Evolutionary conservation across 129 eudicot species (phyloP), one percentile per base, ranked within the genome.

Genomic region (Artemisia tridentata): DNA sequence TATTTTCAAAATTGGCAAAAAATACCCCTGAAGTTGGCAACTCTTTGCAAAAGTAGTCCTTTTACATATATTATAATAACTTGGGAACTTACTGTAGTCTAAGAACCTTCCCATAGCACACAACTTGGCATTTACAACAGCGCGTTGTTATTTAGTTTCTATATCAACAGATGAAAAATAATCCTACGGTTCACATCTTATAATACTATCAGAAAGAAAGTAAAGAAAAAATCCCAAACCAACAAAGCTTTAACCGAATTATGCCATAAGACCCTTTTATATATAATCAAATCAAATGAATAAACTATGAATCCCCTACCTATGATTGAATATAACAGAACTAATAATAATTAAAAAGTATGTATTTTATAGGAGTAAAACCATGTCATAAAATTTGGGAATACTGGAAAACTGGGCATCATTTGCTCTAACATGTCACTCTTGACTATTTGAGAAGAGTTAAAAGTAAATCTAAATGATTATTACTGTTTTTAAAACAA

Each of bases 11-110:
- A n/a, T n/a, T n/a, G n/a, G n/a, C n/a, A n/a, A n/a, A n/a, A n/a
- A n/a, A n/a, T n/a, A n/a, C n/a, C n/a, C n/a, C n/a, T n/a, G n/a
- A n/a, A n/a, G n/a, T n/a, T n/a, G n/a, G n/a, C n/a, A n/a, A n/a
- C n/a, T n/a, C n/a, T n/a, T n/a, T n/a, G n/a, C n/a, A n/a, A n/a
- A n/a, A n/a, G n/a, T n/a, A n/a, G n/a, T n/a, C n/a, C n/a, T n/a
- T n/a, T n/a, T 55, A 17, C 61, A 2, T 20, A 1, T 14, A 57
- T 11, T 13, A 56, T 13, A 56, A 17, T 56, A 56, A 56, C 25
- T 67, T 67, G 61, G 56, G 72, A 23, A n/a, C 61, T 68, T 52
- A 68, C 63, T 31, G 63, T 29, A 52, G 73, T 52, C 49, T 68
- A 51, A 68, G 50, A 51, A 17, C 25, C 25, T 68, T 53, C 50